phyloP scores from a whole-genome alignment of 345 rosid genomes.

The Citrus reticulata region DNA sequence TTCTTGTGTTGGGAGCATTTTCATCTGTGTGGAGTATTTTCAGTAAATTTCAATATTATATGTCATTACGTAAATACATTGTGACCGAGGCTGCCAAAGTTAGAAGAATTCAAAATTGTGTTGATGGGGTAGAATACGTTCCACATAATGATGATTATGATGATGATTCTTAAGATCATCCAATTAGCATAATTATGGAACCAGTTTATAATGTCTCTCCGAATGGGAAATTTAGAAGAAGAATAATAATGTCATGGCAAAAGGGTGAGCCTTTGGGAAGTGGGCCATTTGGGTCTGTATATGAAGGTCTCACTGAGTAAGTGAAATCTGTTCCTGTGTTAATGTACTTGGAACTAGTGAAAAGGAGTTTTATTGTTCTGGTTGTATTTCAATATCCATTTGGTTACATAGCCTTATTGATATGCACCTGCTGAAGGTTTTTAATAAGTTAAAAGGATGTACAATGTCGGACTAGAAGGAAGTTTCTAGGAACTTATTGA shows the following conservation, averaged over 20 bases:
- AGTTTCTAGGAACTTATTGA: neutral
- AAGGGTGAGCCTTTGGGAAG: constrained; percentile 42
- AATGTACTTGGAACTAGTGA: too few species aligned
- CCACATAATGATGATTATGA: neutral
- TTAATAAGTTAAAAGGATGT: neutral
- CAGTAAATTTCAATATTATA: too few species aligned
- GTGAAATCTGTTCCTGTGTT: constrained; percentile 9
- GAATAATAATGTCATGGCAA: constrained; percentile 23
- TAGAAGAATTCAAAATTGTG: constrained; percentile 6
- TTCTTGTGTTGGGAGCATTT: too few species aligned
- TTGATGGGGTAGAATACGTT: constrained; percentile 34
- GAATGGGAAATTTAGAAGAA: constrained; percentile 39
- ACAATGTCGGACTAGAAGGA: neutral
- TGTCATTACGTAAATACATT: constrained; percentile 11
- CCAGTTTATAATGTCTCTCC: constrained; percentile 57
- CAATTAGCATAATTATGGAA: neutral
- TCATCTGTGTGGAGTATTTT: too few species aligned
- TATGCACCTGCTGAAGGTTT: neutral
- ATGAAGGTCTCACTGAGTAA: constrained; percentile 76
- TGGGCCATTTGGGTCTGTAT: constrained; percentile 82
- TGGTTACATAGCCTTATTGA: neutral
- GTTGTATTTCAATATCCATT: constrained; percentile 26
- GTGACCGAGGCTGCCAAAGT: too few species aligned
- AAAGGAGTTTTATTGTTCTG: too few species aligned
- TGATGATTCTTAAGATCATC: neutral